phyloP scores from a whole-genome alignment of 2,329 filamentous ascomycete species.

The Simplicillium sp. region DNA sequence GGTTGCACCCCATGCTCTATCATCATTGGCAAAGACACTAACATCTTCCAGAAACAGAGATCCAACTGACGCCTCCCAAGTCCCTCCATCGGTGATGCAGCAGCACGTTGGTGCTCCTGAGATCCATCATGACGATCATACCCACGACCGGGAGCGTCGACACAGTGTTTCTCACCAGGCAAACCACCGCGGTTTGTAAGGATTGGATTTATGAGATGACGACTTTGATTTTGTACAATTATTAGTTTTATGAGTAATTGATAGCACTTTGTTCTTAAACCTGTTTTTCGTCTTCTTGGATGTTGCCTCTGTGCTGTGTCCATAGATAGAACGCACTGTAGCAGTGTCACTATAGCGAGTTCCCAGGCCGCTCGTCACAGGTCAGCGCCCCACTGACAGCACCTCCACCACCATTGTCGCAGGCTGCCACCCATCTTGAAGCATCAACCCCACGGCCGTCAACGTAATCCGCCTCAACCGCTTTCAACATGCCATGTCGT shows the following conservation, averaged over 20 bases:
- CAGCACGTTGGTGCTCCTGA: constrained; percentile 35
- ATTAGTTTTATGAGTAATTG: constrained; percentile 1
- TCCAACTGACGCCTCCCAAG: constrained; percentile 46
- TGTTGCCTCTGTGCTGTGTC: too few species aligned
- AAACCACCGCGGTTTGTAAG: constrained; percentile 33
- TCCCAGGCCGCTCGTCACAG: too few species aligned
- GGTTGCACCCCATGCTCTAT: constrained; percentile 2
- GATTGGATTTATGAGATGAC: neutral
- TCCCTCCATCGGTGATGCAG: constrained; percentile 43
- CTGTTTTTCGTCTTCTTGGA: too few species aligned
- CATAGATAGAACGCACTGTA: too few species aligned
- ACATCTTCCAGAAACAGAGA: constrained; percentile 18
- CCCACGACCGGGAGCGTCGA: constrained; percentile 33
- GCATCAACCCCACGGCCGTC: too few species aligned
- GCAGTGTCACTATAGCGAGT: too few species aligned
- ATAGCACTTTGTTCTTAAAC: too few species aligned
- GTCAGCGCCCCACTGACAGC: too few species aligned
- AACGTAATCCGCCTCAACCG: too few species aligned
- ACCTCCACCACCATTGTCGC: too few species aligned
- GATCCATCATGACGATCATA: constrained; percentile 32
- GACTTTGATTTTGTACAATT: constrained; percentile 7
- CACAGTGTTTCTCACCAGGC: constrained; percentile 41
- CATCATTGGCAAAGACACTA: neutral
- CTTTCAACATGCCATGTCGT: constrained; percentile 9
- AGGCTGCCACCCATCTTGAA: too few species aligned